Percentiles rank a stretch among this genome's conserved stretches.
Conservation (phyloP, 495 filamentous ascomycete species). For the Penicillium taxi region DNA sequence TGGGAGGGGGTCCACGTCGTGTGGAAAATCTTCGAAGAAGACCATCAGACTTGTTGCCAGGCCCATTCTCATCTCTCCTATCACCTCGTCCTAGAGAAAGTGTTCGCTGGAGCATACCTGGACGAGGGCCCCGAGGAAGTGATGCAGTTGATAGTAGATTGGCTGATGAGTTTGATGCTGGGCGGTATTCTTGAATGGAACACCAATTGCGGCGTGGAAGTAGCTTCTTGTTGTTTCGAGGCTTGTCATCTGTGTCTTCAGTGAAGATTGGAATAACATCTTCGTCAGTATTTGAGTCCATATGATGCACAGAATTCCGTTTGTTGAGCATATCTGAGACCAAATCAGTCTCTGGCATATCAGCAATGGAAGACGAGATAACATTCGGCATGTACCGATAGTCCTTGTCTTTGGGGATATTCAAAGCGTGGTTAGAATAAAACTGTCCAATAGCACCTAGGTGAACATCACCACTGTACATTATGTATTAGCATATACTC, state of each 20-base stretch:
- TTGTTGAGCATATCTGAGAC: constrained; percentile 89
- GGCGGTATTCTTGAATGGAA: constrained; percentile 73
- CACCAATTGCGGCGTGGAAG: constrained; percentile 91
- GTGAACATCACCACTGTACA: constrained; percentile 75
- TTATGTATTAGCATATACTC: constrained; percentile 10
- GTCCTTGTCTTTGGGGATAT: constrained; percentile 73
- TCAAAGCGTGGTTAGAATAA: constrained; percentile 76
- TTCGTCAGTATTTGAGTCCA: constrained; percentile 70
- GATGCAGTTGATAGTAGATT: constrained; percentile 39
- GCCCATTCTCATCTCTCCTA: constrained; percentile 3
- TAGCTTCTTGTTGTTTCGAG: constrained; percentile 84
- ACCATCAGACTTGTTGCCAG: constrained; percentile 26
- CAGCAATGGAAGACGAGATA: constrained; percentile 86
- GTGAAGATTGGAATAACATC: constrained; percentile 90
- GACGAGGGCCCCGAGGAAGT: constrained; percentile 33
- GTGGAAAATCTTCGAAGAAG: constrained; percentile 50
- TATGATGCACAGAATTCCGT: constrained; percentile 86
- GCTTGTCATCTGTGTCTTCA: constrained; percentile 79
- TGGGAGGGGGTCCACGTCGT: constrained; percentile 34
- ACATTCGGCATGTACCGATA: constrained; percentile 90
- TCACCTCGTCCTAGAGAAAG: constrained; percentile 57
- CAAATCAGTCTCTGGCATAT: constrained; percentile 80
- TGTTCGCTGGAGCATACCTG: constrained; percentile 47
- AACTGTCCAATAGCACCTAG: constrained; percentile 89
- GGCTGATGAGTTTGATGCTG: constrained; percentile 61